A percentile compares a stretch with the other conserved stretches of the same genome.
These are phyloP conservation scores for Aciculoconidium aculeatum DNA, from an alignment of 805 yeast genomes.

Conservation along the genomic window DNA sequence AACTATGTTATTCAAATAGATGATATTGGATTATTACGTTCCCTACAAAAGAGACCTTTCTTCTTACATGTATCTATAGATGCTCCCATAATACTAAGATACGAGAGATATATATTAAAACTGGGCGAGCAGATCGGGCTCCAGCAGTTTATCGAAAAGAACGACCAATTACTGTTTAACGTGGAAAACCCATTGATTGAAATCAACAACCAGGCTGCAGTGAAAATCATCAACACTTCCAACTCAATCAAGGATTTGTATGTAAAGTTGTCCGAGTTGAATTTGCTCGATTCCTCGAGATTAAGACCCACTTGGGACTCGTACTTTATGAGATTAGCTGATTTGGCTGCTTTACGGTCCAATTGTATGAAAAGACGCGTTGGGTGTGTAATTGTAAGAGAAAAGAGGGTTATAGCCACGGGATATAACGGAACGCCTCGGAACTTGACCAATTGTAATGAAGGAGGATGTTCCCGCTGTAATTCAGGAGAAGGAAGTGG, in stretches of 20 bases:
- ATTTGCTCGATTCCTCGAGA: constrained; percentile 36
- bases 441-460: constrained; percentile 80
- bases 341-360: constrained; percentile 84
- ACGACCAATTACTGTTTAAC: constrained; percentile 37
- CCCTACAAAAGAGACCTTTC: constrained; percentile 66
- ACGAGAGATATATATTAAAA: constrained; percentile 22
- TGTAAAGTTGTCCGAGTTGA: constrained; percentile 35
- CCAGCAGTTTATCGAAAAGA: constrained; percentile 31
- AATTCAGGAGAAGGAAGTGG: constrained; percentile 65
- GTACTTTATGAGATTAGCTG: constrained; percentile 90
- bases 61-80: constrained; percentile 75
- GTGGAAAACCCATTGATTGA: constrained; percentile 48
- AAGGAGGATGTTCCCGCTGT: constrained; percentile 93
- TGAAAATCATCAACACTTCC: constrained; percentile 36
- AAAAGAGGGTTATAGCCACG: constrained; percentile 83
- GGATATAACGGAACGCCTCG: constrained; percentile 98
- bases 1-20: constrained; percentile 55
- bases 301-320: constrained; percentile 94
- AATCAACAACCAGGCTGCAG: constrained; percentile 51
- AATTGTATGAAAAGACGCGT: constrained; percentile 97
- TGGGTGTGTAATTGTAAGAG: constrained; percentile 91
- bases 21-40: constrained; percentile 36
- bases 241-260: constrained; percentile 29
- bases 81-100: constrained; percentile 56
- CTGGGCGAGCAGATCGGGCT: constrained; percentile 9